phyloP scores from a whole-genome alignment of 2,329 filamentous ascomycete species.

The Colletotrichum spaethianum region DNA sequence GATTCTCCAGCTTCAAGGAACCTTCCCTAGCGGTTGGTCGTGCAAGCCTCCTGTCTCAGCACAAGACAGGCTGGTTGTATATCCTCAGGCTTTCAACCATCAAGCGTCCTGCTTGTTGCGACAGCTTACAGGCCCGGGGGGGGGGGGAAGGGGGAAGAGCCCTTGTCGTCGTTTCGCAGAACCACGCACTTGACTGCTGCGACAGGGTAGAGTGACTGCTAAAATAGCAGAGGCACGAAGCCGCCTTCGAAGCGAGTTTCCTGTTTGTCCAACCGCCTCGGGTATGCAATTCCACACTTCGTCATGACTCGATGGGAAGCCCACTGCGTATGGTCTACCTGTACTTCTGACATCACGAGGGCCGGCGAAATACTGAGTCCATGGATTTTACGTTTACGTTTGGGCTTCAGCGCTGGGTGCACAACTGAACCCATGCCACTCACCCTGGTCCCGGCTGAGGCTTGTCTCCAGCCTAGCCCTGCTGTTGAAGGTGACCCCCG shows the following conservation, averaged over 20 bases:
- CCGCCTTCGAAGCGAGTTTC: background rate
- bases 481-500: conserved; percentile 25
- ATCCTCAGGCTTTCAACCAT: conserved; percentile 18
- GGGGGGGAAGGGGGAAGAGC: too few species aligned
- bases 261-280: conserved; percentile 32
- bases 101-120: conserved; percentile 12
- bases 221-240: conserved; percentile 24
- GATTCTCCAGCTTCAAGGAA: conserved; percentile 14
- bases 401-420: background rate
- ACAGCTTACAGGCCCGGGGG: conserved; percentile 33
- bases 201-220: conserved; percentile 26
- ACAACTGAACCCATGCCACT: conserved; percentile 5
- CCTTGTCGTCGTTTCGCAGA: conserved; percentile 3
- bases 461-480: conserved; percentile 33
- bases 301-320: conserved; percentile 35
- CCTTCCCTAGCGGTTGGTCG: conserved; percentile 21
- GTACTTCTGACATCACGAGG: conserved; percentile 35
- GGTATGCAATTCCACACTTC: conserved; percentile 10
- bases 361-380: background rate
- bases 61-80: conserved; percentile 35
- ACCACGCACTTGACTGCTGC: conserved; percentile 2
- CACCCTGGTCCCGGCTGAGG: conserved; percentile 31
- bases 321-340: conserved; percentile 27
- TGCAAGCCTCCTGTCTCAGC: conserved; percentile 39
- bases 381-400: conserved; percentile 9